phyloP scores from a whole-genome alignment of 164 flowering plant species.

The Berberis thunbergii region DNA sequence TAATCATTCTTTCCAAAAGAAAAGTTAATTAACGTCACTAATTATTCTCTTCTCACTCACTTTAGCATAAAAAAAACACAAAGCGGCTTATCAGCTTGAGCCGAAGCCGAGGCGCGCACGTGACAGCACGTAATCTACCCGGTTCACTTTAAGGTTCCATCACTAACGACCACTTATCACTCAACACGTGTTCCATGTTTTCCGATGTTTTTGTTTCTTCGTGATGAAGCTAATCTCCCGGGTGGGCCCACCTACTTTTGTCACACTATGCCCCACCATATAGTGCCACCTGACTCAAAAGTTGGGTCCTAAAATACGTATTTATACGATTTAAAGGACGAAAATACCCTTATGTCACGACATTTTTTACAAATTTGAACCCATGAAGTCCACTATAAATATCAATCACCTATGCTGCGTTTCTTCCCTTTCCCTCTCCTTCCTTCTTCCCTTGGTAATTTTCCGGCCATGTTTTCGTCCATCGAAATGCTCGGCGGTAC shows the following conservation, averaged over 20 bases:
- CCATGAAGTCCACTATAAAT: conserved; percentile 37
- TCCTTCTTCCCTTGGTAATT: conserved; percentile 6
- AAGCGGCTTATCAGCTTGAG: no score
- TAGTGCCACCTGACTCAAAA: conserved; percentile 61
- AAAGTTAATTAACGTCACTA: no score
- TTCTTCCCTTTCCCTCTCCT: conserved; percentile 67
- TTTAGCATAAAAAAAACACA: no score
- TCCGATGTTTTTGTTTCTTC: conserved; percentile 18
- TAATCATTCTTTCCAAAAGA: no score
- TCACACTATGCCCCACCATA: not conserved
- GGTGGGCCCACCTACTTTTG: conserved; percentile 4
- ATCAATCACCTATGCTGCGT: conserved; percentile 26
- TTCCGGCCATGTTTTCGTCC: conserved; percentile 28
- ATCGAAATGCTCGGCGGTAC: not conserved
- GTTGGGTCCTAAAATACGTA: not conserved
- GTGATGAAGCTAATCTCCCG: conserved; percentile 13
- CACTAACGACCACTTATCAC: not conserved
- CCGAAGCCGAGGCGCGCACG: no score
- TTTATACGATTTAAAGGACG: conserved; percentile 11
- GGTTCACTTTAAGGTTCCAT: not conserved
- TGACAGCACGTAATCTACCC: no score
- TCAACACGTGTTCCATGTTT: conserved; percentile 2
- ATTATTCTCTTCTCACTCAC: no score
- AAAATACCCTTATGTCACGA: conserved; percentile 20
- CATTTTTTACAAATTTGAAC: not conserved